Percentiles rank a stretch among this genome's conserved stretches.
These are phyloP conservation scores for Oryza meyeriana DNA, from an alignment of 176 grass and related monocot species.

Conservation along the genomic window DNA sequence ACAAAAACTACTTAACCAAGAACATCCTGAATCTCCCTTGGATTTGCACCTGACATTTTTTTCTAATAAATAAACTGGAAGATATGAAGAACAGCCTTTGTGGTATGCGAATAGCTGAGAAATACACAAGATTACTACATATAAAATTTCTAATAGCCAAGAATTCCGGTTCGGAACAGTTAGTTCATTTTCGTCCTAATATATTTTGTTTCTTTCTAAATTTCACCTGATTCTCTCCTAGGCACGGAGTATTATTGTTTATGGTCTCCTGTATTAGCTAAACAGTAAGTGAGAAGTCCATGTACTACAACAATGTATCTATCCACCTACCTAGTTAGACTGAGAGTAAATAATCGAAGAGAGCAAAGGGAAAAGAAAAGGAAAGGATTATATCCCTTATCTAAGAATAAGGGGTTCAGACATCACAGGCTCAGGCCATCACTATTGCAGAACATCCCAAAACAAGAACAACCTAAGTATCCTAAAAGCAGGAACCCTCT, in stretches of 20 bases:
- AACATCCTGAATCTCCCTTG: neutral
- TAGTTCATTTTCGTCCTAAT: neutral
- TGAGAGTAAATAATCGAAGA: neutral
- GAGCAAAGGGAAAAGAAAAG: neutral
- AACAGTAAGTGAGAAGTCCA: neutral
- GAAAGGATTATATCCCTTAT: neutral
- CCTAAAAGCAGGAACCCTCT: constrained; percentile 10
- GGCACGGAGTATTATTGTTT: neutral
- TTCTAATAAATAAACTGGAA: neutral
- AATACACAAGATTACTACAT: neutral
- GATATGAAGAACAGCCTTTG: neutral
- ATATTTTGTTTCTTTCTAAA: neutral
- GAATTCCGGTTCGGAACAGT: neutral
- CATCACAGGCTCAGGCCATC: neutral
- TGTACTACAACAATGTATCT: neutral
- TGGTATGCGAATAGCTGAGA: neutral
- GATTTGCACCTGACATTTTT: neutral
- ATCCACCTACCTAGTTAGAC: neutral
- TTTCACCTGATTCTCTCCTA: neutral
- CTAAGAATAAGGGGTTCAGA: neutral
- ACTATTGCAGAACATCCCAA: constrained; percentile 3
- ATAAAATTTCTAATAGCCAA: neutral
- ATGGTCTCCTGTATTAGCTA: neutral
- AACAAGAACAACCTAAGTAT: neutral
- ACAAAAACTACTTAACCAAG: neutral